Percentiles rank a stretch among this genome's conserved stretches.
These are phyloP conservation scores for Colletotrichum truncatum DNA, from an alignment of 2,329 filamentous ascomycete species.

Conservation along the genomic window DNA sequence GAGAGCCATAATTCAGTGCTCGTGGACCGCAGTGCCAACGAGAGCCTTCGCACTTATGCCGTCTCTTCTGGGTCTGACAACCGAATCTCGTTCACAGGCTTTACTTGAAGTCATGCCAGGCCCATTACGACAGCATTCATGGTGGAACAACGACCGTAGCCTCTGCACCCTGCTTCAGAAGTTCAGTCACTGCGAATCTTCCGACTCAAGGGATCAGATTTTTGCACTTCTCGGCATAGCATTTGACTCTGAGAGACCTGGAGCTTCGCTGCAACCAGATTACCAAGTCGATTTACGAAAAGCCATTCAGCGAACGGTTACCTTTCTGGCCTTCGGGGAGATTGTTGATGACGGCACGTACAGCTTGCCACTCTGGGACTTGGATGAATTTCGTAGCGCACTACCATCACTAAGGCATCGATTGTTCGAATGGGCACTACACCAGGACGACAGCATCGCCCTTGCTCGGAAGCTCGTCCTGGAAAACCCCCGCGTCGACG, in stretches of 20 bases:
- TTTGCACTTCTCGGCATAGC: background rate
- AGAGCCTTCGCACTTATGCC: background rate
- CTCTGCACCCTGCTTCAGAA: background rate
- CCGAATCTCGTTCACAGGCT: background rate
- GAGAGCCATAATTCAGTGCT: background rate
- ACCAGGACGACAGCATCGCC: background rate
- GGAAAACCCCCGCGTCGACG: background rate
- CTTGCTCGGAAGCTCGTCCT: background rate
- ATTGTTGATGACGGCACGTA: too few species aligned
- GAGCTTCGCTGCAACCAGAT: background rate
- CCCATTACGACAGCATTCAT: background rate
- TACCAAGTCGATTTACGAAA: background rate
- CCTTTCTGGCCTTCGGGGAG: background rate
- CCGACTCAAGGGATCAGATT: background rate
- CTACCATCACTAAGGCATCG: background rate
- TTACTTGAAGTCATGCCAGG: conserved; percentile 1
- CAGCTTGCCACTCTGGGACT: background rate
- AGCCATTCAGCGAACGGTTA: background rate
- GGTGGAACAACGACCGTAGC: background rate
- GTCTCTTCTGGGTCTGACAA: background rate
- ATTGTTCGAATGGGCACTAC: background rate
- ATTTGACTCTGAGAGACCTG: background rate
- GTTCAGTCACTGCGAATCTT: background rate
- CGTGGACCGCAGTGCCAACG: background rate
- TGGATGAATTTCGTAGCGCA: background rate